Base-by-base conservation (phyloP, 2,329 filamentous ascomycete species). In the Capronia coronata region DNA sequence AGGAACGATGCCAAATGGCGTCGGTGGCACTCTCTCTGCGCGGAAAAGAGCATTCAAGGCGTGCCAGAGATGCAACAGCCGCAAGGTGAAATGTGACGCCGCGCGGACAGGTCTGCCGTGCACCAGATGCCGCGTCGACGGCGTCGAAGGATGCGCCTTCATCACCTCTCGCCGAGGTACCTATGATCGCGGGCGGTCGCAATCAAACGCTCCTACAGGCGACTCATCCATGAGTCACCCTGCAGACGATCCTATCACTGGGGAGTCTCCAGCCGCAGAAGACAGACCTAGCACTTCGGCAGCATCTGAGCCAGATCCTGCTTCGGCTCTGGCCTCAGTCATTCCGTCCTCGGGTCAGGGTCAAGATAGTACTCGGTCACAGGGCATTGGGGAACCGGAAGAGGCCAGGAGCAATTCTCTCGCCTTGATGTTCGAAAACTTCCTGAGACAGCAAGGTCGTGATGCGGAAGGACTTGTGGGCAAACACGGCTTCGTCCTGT, bases 41-140 rank as follows among this genome's bases (percentile, higher is more conserved):
- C 42, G 49, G 27, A 40, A 27, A 25, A 40, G 49, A 39, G 49
- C 49, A 38, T 43, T 46, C 44, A 51, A 48, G 22, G 49, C 49
- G 11, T 51, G 49, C 34, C 49, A 51, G 14, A 39, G 49, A 37
- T 51, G 49, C 44, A 51, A 46, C 25, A 29, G 39, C 22, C 35
- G 44, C 11, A 51, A 51, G 34, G 40, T 46, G n/a, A 51, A 47
- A 43, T 51, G 49, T 25, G 49, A 51, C 25, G 49, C 49, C 6
- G 39, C 49, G 14, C 35, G 42, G 32, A 38, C 34, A 16, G 49
- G 49, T 10, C 22, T 51, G 29, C 49, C 49, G 25, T 51, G 49
- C 23, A 47, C 49, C 27, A 16, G 46, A 29, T 49, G 46, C 23
- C 25, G 46, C 11, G 38, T 43, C 19, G 43, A 45, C 16, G 43